Evolutionary conservation across 768 basidiomycete species (phyloP).

Genomic region (Lenzites betulinus): DNA sequence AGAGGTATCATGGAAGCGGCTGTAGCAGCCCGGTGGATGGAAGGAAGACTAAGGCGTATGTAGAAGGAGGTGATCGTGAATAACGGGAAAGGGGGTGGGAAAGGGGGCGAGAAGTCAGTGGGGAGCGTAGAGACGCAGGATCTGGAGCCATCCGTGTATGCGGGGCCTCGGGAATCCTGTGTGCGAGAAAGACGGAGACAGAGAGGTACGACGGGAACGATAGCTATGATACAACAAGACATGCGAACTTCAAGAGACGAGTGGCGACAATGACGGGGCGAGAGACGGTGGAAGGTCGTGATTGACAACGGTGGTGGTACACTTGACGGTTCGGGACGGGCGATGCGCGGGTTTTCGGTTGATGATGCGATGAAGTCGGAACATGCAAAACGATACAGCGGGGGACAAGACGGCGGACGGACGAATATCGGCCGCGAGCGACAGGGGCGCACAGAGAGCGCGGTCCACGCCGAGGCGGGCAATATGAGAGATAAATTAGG

Average conservation of each 20-base stretch:
- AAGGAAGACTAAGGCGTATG: no score
- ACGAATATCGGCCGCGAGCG: neutral
- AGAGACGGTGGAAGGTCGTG: neutral
- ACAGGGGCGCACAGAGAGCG: neutral
- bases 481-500: slow-evolving; percentile 7
- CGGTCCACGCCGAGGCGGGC: neutral
- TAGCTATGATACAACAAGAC: slow-evolving; percentile 8
- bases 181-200: neutral
- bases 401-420: neutral
- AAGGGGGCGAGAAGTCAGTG: neutral
- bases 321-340: neutral
- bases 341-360: neutral
- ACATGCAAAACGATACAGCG: no score
- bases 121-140: neutral
- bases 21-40: neutral
- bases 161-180: neutral
- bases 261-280: neutral
- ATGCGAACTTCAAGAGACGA: neutral
- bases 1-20: no score
- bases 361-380: neutral
- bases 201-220: neutral
- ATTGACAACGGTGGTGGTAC: neutral
- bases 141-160: neutral
- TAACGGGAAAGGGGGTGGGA: no score
- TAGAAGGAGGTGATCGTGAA: no score